Evolutionary conservation across 2,329 filamentous ascomycete species (phyloP).

Genomic region (Calonectria fujianensis): DNA sequence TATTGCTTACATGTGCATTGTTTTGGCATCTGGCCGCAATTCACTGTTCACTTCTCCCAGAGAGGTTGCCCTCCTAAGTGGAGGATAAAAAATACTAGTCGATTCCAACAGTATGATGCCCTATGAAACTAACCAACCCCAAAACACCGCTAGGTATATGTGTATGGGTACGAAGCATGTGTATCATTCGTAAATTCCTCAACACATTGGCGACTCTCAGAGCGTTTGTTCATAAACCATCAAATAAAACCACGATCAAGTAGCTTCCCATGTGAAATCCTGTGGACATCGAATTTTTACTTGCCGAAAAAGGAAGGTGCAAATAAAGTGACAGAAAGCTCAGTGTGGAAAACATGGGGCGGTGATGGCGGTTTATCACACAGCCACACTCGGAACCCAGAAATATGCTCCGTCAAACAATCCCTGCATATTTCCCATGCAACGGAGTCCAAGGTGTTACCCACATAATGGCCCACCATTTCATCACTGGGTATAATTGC

Average conservation of each 20-base stretch:
- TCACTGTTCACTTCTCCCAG: no score
- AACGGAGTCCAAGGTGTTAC: not conserved
- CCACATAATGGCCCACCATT: not conserved
- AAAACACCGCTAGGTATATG: no score
- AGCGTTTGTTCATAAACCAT: not conserved
- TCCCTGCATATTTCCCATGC: not conserved
- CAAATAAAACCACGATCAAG: not conserved
- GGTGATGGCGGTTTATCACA: not conserved
- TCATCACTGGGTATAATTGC: not conserved
- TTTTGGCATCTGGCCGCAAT: no score
- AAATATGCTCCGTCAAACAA: conserved; percentile 1
- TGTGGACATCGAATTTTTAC: not conserved
- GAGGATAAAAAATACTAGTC: no score
- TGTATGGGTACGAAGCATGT: not conserved
- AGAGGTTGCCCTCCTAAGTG: no score
- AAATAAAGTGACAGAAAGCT: not conserved
- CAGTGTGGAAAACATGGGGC: not conserved
- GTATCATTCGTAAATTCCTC: not conserved
- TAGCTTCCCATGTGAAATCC: not conserved
- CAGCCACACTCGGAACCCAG: conserved; percentile 14
- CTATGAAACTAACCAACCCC: no score
- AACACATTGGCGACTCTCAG: not conserved
- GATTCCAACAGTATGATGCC: no score
- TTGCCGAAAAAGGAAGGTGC: not conserved
- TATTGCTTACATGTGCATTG: no score